phyloP scores from a whole-genome alignment of 257 asterid species.

The Solanum rostratum region DNA sequence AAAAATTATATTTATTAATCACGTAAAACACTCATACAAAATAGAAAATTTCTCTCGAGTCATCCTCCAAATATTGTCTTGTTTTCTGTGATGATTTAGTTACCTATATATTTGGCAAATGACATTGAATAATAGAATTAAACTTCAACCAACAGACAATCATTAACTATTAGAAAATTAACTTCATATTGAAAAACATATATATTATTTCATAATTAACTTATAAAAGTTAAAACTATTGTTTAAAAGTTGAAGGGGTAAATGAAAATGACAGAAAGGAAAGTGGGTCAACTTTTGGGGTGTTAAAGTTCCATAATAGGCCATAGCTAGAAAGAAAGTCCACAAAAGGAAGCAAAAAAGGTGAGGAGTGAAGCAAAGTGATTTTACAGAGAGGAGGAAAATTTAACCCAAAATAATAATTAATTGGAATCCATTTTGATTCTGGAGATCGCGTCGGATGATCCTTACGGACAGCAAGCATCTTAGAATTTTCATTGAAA shows the following conservation, averaged over 20 bases:
- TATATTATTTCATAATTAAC: no score
- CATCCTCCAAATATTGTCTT: no score
- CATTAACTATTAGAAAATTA: no score
- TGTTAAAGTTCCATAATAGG: neutral
- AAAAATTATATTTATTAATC: no score
- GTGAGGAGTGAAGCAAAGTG: neutral
- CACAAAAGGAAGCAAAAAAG: neutral
- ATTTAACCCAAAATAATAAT: no score
- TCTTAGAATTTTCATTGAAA: neutral
- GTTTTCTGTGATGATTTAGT: no score
- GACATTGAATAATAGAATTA: no score
- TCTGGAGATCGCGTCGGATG: constrained; percentile 4
- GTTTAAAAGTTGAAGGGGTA: neutral
- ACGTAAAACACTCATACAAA: no score
- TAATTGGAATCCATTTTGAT: neutral
- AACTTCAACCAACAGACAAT: no score
- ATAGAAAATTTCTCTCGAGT: no score
- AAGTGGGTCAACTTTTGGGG: neutral
- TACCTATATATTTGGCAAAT: no score
- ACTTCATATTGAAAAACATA: no score
- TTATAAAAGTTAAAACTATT: neutral
- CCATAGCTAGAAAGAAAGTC: neutral
- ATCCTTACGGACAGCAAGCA: constrained; percentile 6
- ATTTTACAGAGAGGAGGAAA: neutral
- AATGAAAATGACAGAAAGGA: neutral